Evolutionary conservation across 1,139 yeast genomes (phyloP).

Genomic region (Diutina mesorugosa): DNA sequence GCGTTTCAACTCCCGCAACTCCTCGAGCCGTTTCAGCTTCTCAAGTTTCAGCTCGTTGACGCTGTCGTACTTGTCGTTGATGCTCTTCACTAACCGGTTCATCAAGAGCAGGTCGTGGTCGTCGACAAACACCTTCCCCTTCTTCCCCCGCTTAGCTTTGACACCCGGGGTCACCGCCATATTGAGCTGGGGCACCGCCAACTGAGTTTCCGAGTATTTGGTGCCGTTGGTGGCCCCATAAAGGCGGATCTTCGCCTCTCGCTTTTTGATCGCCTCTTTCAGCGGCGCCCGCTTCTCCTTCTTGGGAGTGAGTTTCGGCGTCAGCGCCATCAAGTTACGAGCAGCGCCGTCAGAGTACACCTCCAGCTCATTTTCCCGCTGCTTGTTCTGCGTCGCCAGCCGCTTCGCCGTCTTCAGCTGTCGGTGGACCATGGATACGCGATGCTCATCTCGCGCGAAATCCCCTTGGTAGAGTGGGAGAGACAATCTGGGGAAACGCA

Average conservation of each 20-base stretch:
- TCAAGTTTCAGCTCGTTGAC: conserved; percentile 86
- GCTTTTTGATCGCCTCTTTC: conserved; percentile 47
- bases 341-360: conserved; percentile 53
- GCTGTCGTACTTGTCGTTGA: conserved; percentile 71
- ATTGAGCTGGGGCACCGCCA: conserved; percentile 68
- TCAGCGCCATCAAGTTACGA: conserved; percentile 45
- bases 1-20: conserved; percentile 74
- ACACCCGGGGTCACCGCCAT: conserved; percentile 81
- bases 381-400: conserved; percentile 34
- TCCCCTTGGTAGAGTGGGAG: background rate
- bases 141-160: conserved; percentile 65
- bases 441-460: background rate
- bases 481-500: too few species aligned
- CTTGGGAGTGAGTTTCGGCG: conserved; percentile 55
- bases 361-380: conserved; percentile 52
- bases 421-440: conserved; percentile 33
- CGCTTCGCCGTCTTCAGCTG: conserved; percentile 51
- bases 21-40: conserved; percentile 79
- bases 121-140: conserved; percentile 81
- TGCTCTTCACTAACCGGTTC: conserved; percentile 60
- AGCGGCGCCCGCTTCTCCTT: conserved; percentile 37
- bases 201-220: conserved; percentile 63
- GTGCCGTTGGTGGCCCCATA: conserved; percentile 60
- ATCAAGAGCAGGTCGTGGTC: conserved; percentile 56
- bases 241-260: conserved; percentile 48